Percentiles rank a stretch among this genome's conserved stretches.
These are phyloP conservation scores for Pichia thaimueangensis DNA, from an alignment of 805 yeast species.

Conservation along the genomic window DNA sequence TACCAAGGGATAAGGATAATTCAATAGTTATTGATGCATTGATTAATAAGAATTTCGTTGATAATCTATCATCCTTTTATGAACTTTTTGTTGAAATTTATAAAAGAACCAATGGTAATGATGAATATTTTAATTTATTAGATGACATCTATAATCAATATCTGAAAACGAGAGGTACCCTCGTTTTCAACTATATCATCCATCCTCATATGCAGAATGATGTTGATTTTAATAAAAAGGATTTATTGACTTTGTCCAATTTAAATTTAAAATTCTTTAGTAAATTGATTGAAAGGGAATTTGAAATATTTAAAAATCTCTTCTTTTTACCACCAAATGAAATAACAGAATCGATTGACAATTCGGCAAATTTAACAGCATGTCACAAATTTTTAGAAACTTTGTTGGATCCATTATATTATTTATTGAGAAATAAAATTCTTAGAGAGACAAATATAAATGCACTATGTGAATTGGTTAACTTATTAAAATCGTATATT, in stretches of 20 bases:
- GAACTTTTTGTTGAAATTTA: constrained; percentile 25
- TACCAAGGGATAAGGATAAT: constrained; percentile 2
- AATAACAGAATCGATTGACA: constrained; percentile 18
- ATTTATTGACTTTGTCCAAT: constrained; percentile 56
- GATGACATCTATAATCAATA: constrained; percentile 61
- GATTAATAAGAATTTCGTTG: constrained; percentile 56
- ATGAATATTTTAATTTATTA: constrained; percentile 57
- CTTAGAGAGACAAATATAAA: constrained; percentile 65
- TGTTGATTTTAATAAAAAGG: constrained; percentile 22
- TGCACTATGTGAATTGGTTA: constrained; percentile 67
- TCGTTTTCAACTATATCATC: constrained; percentile 38
- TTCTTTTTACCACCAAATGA: constrained; percentile 34
- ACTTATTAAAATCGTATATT: constrained; percentile 59
- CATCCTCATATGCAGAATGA: constrained; percentile 22
- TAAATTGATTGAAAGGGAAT: constrained; percentile 56
- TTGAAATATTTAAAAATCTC: constrained; percentile 47
- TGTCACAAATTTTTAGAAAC: constrained; percentile 55
- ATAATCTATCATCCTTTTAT: constrained; percentile 15
- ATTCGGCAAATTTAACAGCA: constrained; percentile 26
- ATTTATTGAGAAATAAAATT: constrained; percentile 55
- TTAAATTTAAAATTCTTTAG: constrained; percentile 53
- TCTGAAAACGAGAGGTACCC: constrained; percentile 46
- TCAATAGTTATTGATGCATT: constrained; percentile 38
- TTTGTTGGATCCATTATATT: constrained; percentile 74
- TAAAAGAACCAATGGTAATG: constrained; percentile 12